A percentile compares a stretch with the other conserved stretches of the same genome.
These are phyloP conservation scores for Penicillium diatomitis DNA, from an alignment of 495 filamentous ascomycete species.

Conservation along the genomic window DNA sequence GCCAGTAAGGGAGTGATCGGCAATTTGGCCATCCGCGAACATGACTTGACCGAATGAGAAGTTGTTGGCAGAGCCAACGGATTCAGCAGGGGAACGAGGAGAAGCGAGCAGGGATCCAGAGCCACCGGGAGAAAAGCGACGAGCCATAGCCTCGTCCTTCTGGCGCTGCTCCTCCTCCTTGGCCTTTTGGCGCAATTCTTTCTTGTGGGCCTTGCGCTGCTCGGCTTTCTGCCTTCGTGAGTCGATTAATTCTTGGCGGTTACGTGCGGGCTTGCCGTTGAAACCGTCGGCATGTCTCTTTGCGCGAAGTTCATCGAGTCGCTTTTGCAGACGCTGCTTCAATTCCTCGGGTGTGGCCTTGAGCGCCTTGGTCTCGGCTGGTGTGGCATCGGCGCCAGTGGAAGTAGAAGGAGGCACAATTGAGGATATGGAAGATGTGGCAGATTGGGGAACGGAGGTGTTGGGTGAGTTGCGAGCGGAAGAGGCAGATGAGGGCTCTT, in stretches of 20 bases:
- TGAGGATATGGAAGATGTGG: slow-evolving; percentile 65
- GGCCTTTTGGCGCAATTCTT: slow-evolving; percentile 61
- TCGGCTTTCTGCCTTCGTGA: slow-evolving; percentile 77
- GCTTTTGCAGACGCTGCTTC: slow-evolving; percentile 65
- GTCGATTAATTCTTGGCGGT: slow-evolving; percentile 83
- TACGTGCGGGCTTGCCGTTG: slow-evolving; percentile 69
- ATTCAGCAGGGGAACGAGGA: slow-evolving; percentile 39
- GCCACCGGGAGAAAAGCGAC: slow-evolving; percentile 41
- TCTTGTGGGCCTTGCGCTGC: slow-evolving; percentile 77
- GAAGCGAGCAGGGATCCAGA: slow-evolving; percentile 49
- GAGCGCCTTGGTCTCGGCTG: slow-evolving; percentile 29
- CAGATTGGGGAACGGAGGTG: slow-evolving; percentile 46
- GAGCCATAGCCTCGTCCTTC: slow-evolving; percentile 58
- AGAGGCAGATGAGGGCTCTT: slow-evolving; percentile 39
- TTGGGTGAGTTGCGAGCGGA: slow-evolving; percentile 57
- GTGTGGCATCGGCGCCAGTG: slow-evolving; percentile 26
- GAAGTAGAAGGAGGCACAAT: slow-evolving; percentile 46
- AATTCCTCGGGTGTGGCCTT: slow-evolving; percentile 57
- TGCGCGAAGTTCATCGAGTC: slow-evolving; percentile 72
- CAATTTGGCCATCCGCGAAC: slow-evolving; percentile 73
- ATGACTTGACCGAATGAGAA: slow-evolving; percentile 81
- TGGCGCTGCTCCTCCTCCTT: slow-evolving; percentile 65
- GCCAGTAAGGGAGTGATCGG: slow-evolving; percentile 55
- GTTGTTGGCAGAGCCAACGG: slow-evolving; percentile 43
- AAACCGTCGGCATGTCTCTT: slow-evolving; percentile 72